These are phyloP conservation scores for Nicotiana knightiana DNA, from an alignment of 257 asterid genomes.

Conservation along the genomic window DNA sequence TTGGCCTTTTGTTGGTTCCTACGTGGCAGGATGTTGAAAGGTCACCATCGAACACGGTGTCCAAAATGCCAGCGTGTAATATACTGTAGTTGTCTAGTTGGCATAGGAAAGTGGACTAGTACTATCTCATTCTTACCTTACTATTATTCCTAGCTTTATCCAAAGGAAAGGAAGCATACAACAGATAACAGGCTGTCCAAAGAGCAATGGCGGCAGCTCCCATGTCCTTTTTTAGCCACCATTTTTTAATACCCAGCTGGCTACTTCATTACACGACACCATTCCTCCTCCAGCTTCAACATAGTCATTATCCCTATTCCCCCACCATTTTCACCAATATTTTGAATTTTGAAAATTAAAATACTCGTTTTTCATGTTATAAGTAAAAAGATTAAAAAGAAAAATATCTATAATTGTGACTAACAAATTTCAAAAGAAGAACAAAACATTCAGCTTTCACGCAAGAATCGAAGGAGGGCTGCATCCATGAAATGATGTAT, in stretches of 20 bases:
- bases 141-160: too few species aligned
- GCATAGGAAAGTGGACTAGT: conserved; percentile 14
- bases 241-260: conserved; percentile 25
- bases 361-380: not conserved
- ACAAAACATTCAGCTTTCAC: too few species aligned
- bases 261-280: conserved; percentile 10
- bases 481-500: too few species aligned
- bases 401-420: too few species aligned
- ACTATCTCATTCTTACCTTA: not conserved
- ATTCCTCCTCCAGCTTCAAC: conserved; percentile 1
- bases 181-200: conserved; percentile 31
- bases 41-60: conserved; percentile 53
- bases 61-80: conserved; percentile 37
- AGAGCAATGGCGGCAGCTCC: conserved; percentile 33
- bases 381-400: too few species aligned
- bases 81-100: conserved; percentile 30
- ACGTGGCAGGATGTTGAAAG: conserved; percentile 27
- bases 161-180: not conserved
- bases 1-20: not conserved
- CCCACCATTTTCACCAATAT: not conserved
- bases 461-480: too few species aligned
- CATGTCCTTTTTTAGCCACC: conserved; percentile 22
- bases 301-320: not conserved
- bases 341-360: not conserved
- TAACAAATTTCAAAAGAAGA: too few species aligned